Percentiles rank a stretch among this genome's conserved stretches.
Evolutionary conservation across 1,284 basidiomycete species (phyloP).

Genomic region (Sporisorium iseilematis-ciliati): DNA sequence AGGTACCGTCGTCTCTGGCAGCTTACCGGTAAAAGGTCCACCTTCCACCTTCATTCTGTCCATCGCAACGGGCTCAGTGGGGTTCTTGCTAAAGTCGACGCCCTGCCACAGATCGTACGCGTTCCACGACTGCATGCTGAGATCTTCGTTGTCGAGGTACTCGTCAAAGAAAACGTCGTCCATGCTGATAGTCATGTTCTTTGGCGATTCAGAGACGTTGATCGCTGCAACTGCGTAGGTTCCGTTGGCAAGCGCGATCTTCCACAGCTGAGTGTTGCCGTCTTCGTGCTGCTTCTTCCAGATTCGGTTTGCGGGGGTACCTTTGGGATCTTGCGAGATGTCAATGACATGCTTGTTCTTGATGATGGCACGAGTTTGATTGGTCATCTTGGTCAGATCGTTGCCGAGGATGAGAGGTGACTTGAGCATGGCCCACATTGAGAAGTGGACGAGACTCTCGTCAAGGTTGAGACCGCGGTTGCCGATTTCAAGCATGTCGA

Average conservation of each 20-base stretch:
- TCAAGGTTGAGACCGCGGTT: constrained; percentile 42
- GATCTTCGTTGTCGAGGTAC: constrained; percentile 25
- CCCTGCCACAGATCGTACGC: constrained; percentile 41
- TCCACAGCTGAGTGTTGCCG: constrained; percentile 48
- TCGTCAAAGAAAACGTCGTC: constrained; percentile 40
- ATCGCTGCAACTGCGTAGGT: constrained; percentile 46
- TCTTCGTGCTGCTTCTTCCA: constrained; percentile 29
- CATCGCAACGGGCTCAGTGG: constrained; percentile 6
- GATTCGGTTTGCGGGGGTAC: constrained; percentile 52
- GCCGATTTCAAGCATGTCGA: constrained; percentile 61
- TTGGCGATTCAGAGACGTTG: constrained; percentile 39
- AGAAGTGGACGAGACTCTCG: constrained; percentile 62
- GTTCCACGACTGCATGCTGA: constrained; percentile 18
- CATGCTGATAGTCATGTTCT: constrained; percentile 28
- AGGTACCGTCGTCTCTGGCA: constrained; percentile 22
- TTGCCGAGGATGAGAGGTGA: constrained; percentile 68
- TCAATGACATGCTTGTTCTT: constrained; percentile 64
- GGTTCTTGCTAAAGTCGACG: constrained; percentile 27
- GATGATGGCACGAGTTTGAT: constrained; percentile 52
- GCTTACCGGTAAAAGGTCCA: constrained; percentile 11
- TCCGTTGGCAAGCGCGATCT: constrained; percentile 39
- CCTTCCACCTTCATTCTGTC: constrained; percentile 21
- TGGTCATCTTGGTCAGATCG: constrained; percentile 57
- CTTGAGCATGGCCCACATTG: constrained; percentile 66
- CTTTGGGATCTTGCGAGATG: constrained; percentile 59